Evolutionary conservation across 495 filamentous ascomycete species (phyloP), one percentile per base, ranked within the genome.

Genomic region (Neurospora africana): DNA sequence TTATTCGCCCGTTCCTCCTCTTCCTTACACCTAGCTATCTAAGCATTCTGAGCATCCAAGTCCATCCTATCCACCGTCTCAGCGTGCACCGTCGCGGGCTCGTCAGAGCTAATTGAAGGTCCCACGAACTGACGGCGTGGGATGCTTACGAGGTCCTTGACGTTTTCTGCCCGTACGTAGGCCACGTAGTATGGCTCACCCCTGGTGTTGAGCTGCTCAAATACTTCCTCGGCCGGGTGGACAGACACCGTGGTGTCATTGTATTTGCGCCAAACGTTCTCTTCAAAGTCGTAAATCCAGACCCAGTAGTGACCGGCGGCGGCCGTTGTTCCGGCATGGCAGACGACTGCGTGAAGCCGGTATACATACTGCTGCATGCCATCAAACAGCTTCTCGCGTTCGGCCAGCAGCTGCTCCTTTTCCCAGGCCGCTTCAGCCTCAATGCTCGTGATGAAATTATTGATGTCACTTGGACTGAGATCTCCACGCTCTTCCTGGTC

Each of bases 221-320:
- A 91, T 68, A 98, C 89, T 85, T 72, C 82, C 81, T 72, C 82
- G 76, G 75, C 75, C 88, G 85, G 38, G 79, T 88, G 75, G 72
- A 91, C 88, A 1, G 88, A 89, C 36, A 99, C 94, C 27, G 85
- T 84, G 35, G 90, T 90, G 77, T 99, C 95, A 79, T 99, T 98
- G 84, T 98, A 99, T 76, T 92, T 93, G 68, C 93, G 91, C 93
- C 95, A 99, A 65, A 94, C 81, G 21, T 90, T 84, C 41, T 87
- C 85, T 70, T 89, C 84, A 79, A 96, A 97, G 80, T 98, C 95
- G 78, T 89, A 91, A 75, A 99, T 97, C 85, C 94, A 98, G 72
- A 98, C 93, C 89, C 92, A 99, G 83, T 98, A 99, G 80, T 99
- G 95, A 2, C 95, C 95, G 68, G 91, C 91, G 2, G 77, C 74